phyloP scores from a whole-genome alignment of 192 early-diverging fungal species.

The Thamnidium elegans region DNA sequence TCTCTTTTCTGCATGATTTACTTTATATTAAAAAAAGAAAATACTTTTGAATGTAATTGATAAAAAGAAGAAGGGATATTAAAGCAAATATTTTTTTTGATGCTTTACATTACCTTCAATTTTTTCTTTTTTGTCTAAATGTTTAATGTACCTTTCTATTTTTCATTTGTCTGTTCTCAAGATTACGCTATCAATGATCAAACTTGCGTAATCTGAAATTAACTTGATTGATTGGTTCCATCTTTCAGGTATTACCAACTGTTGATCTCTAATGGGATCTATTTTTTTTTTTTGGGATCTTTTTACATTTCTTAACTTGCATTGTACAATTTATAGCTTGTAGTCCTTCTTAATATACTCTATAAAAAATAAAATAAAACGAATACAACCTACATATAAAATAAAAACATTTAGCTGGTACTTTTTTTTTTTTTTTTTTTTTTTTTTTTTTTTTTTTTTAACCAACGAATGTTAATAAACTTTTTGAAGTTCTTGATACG shows the following conservation, averaged over 20 bases:
- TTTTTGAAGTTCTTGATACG: too few species aligned
- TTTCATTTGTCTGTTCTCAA: not conserved
- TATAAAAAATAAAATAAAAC: too few species aligned
- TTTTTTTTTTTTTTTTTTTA: too few species aligned
- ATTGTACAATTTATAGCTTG: not conserved
- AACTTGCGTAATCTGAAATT: constrained; percentile 1
- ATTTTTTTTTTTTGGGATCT: not conserved
- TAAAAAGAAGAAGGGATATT: not conserved
- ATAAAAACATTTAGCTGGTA: too few species aligned
- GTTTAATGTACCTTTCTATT: not conserved
- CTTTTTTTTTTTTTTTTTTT: too few species aligned
- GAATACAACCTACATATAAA: too few species aligned
- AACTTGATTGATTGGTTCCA: not conserved
- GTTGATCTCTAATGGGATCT: not conserved
- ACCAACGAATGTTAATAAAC: too few species aligned
- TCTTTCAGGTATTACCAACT: not conserved
- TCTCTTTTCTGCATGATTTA: not conserved
- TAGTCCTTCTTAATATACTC: too few species aligned
- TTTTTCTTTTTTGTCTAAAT: not conserved
- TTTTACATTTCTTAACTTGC: not conserved
- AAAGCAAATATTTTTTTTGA: too few species aligned
- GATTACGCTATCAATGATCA: not conserved
- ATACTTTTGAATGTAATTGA: not conserved
- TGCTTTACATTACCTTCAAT: not conserved
- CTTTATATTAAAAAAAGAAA: not conserved